These are phyloP conservation scores for Tetrahymena elliotti DNA, from an alignment of 73 alveolate species.

Conservation along the genomic window DNA sequence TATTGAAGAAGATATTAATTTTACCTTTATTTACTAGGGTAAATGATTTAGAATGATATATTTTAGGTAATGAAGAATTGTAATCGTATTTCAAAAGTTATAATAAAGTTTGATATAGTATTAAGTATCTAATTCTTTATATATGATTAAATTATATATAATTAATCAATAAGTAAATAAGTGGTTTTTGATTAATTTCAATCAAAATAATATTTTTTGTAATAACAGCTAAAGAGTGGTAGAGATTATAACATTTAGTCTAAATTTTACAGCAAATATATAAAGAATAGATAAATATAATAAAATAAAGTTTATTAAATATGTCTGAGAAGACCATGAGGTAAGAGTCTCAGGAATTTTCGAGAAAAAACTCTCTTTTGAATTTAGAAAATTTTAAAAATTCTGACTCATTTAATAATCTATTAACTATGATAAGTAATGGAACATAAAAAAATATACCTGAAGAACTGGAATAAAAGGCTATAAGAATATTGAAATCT, in stretches of 20 bases:
- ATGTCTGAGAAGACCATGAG: not conserved
- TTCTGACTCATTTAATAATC: not conserved
- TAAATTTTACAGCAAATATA: not conserved
- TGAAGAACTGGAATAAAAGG: not conserved
- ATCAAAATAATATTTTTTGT: too few species aligned
- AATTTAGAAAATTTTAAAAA: not conserved
- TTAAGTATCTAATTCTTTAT: not conserved
- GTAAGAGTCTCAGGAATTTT: not conserved
- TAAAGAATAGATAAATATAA: too few species aligned
- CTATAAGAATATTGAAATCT: not conserved
- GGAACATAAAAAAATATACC: not conserved
- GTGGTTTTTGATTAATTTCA: not conserved
- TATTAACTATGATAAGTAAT: not conserved
- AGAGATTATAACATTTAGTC: not conserved
- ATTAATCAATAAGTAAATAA: too few species aligned
- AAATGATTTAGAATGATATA: too few species aligned
- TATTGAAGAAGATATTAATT: too few species aligned
- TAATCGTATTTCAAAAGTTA: not conserved
- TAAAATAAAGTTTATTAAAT: too few species aligned
- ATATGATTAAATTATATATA: too few species aligned
- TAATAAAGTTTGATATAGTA: not conserved
- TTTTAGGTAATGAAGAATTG: not conserved
- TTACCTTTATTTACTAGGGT: not conserved
- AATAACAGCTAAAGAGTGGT: not conserved
- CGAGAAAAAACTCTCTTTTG: not conserved